Base-by-base conservation (phyloP, 805 yeast species). In the Wickerhamomyces hampshirensis region DNA sequence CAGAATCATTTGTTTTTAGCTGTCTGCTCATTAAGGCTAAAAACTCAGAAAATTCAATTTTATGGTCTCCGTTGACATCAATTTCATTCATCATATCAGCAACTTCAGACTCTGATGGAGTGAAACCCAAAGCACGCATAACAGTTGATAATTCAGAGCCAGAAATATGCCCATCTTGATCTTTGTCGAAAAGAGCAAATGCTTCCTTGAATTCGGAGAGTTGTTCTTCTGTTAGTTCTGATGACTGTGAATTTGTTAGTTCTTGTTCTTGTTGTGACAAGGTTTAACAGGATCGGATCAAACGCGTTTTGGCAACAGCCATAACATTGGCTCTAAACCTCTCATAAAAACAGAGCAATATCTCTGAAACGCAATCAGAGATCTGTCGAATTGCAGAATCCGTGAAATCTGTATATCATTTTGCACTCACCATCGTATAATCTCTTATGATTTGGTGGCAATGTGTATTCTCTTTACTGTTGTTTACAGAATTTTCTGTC, bases 101-200 rank as follows among this genome's bases (percentile, higher is more conserved):
- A 54, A 93, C 82, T 64, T 93, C 98, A 48, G 88, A 80, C 63
- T 93, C 98, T 34, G 95, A 80, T 26, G 98, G 98, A 56, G 91
- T 91, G 64, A 88, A 93, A 35, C 98, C 98, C 57, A 93, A 72
- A n/a, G 97, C 86, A 68, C 98, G 83, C 98, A 93, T 93, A 35
- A 93, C 98, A 4, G 96, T 88, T 47, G 98, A 97, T 50, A 93
- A 73, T 66, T 93, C 98, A 56, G 85, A 77, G 51, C 96, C 85
- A 40, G 96, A 87, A 69, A 93, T 93, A 58, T 87, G 86, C 8
- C 98, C 98, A 64, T 89, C 97, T 57, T 89, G 84, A 62, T 93
- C 96, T 62, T 88, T 88, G 71, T 93, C 98, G 53, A 93, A 93
- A 47, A 93, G 76, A 43, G 97, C 87, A 62, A 93, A 93, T 5